phyloP scores from a whole-genome alignment of 2,329 filamentous ascomycete species.

The Claviceps pusilla region DNA sequence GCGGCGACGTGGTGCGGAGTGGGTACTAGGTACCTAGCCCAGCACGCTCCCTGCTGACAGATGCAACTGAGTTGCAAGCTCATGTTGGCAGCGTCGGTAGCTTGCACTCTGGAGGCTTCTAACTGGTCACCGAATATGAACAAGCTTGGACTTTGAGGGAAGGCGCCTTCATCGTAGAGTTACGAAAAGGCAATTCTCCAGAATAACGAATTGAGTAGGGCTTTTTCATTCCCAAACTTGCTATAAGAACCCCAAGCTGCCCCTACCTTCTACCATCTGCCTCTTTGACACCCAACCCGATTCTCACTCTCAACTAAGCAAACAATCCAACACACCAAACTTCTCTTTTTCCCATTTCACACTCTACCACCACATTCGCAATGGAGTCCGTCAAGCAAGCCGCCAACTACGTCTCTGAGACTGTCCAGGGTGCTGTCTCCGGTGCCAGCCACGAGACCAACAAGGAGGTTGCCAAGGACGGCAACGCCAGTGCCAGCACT shows the following conservation, averaged over 20 bases:
- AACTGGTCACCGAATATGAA: not conserved
- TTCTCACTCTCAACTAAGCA: no score
- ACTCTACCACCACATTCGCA: conserved; percentile 6
- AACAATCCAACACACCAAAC: not conserved
- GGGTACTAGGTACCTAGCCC: no score
- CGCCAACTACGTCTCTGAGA: conserved; percentile 56
- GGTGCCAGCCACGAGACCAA: conserved; percentile 54
- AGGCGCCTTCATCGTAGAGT: not conserved
- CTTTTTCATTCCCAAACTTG: not conserved
- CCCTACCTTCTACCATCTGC: not conserved
- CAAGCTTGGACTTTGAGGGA: not conserved
- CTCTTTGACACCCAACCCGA: no score
- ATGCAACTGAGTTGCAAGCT: no score
- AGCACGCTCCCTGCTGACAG: not conserved
- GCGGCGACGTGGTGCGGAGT: no score
- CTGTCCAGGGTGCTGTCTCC: conserved; percentile 40
- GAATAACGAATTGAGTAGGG: not conserved
- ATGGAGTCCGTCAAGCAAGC: conserved; percentile 45
- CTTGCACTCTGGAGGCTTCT: not conserved
- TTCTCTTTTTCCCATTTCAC: not conserved
- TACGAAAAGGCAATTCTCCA: not conserved
- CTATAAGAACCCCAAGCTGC: conserved; percentile 2
- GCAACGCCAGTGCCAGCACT: conserved; percentile 34
- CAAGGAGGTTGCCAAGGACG: conserved; percentile 53
- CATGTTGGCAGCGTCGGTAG: no score